Evolutionary conservation across 805 yeast species (phyloP), one percentile per base, ranked within the genome.

Genomic region (Lipomyces chichibuensis): DNA sequence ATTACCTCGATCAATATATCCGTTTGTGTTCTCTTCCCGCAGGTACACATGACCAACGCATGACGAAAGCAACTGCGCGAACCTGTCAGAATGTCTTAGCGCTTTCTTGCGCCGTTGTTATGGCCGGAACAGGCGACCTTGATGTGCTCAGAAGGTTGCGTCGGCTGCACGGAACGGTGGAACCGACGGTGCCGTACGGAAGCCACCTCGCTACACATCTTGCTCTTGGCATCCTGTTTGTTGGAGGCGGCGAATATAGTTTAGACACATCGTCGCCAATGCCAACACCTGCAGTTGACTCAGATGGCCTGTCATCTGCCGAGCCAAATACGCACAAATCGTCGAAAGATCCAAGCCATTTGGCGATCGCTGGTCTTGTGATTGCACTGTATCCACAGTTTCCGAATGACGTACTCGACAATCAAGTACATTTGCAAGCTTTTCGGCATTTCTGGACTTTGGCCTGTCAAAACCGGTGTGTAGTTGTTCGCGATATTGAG

Each of bases 191-290:
- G 57, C 81, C 82, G 9, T 92, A 85, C 76, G 95, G 97, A 0
- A 85, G 87, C 66, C 90, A 85, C 73, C 86, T 90, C 87, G 90
- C 93, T 0, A 81, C 88, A 1, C 91, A 90, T 73, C 84, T 91
- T 81, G 90, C 96, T 0, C 77, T 95, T 51, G 99, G 99, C 1
- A 87, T 94, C 72, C 80, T 94, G 63, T 93, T 94, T 75, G 77
- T 95, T 49, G 97, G 97, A 0, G 95, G 97, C 1, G 97, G 98
- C 0, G 97, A 92, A 75, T 92, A 87, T 76, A 92, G 96, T 0
- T 84, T 95, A 65, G 82, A 85, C 51, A 83, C 78, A 7, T 84
- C 89, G 25, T 33, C 49, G 37, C 51, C 29, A 7, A 33, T 17
- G 17, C 20, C 63, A 8, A 20, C 17, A 17, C 5, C 46, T 35